Evolutionary conservation across 148 eudicot genomes (phyloP).

Genomic region (Vaccinium vitisidaea): DNA sequence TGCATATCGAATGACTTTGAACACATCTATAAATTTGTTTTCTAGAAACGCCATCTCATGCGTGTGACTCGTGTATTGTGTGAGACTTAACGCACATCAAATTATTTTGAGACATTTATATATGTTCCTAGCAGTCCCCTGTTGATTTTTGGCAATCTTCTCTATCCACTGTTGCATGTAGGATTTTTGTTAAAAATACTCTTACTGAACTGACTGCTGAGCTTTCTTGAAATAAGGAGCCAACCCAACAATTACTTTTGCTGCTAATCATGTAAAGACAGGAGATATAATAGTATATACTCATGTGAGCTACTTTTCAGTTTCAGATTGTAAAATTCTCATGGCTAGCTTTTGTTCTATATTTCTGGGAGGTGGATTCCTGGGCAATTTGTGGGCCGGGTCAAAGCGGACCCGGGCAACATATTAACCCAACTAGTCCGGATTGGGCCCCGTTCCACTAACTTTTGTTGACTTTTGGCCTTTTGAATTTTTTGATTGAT

Average conservation of each 20-base stretch:
- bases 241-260: neutral
- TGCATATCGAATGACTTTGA: neutral
- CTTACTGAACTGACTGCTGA: neutral
- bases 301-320: conserved; percentile 2
- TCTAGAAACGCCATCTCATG: too few relatives aligned
- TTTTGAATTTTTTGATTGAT: too few relatives aligned
- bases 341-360: neutral
- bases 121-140: neutral
- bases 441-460: neutral
- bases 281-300: neutral
- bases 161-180: neutral
- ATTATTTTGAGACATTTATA: neutral
- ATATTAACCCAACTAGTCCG: neutral
- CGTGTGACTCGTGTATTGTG: too few relatives aligned
- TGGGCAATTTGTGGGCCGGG: neutral
- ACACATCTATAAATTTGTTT: neutral
- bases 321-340: neutral
- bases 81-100: too few relatives aligned
- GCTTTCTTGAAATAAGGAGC: conserved; percentile 4
- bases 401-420: neutral
- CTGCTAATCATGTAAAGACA: neutral
- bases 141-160: neutral
- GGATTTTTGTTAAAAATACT: neutral
- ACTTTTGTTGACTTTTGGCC: too few relatives aligned
- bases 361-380: neutral